Evolutionary conservation across 257 asterid genomes (phyloP), one percentile per base, ranked within the genome.

Genomic region (Lycium barbarum): DNA sequence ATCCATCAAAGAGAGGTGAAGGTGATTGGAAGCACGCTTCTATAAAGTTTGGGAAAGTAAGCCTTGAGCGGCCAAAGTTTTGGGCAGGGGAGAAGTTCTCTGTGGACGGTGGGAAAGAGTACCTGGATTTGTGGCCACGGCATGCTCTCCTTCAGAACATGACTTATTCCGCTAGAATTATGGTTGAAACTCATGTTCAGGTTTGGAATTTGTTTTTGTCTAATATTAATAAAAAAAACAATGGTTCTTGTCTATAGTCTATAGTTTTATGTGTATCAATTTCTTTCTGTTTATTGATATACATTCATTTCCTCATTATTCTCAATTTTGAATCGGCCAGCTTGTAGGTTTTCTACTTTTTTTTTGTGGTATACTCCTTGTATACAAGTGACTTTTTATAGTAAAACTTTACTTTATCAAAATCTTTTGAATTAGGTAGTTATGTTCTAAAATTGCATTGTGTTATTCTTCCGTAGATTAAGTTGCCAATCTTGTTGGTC

Each of bases 141-240:
- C 98, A 96, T 87, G 99, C 98, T 35, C 98, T 95, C 83, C 97
- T 96, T 76, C 98, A 93, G 88, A 93, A 93, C 88, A 93, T 93
- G 98, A 93, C 98, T 2, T 96, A 96, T 86, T 86, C 99, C 7
- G 86, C 98, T 45, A 93, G 88, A 91, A 93, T 96, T 61, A 89
- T 63, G 81, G 97, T 93, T 38, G 90, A 95, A 89, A 84, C 93
- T 84, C 90, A 82, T 86, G 85, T 96, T 74, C 86, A 94, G 98
- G 99, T 95, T 36, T 47, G 87, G 59, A 63, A 72, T 17, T 8
- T 85, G 33, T 65, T 71, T 71, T 40, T 71, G 53, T 40, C 55
- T 71, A 40, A 17, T 18, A 71, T 40, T 40, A 7, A 9, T 40
- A 17, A 40, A 40, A 70, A 38, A 8, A 40, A 72, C 20, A n/a